Evolutionary conservation across 1,139 yeast genomes (phyloP), one percentile per base, ranked within the genome.

Genomic region (Pichia inconspicua): DNA sequence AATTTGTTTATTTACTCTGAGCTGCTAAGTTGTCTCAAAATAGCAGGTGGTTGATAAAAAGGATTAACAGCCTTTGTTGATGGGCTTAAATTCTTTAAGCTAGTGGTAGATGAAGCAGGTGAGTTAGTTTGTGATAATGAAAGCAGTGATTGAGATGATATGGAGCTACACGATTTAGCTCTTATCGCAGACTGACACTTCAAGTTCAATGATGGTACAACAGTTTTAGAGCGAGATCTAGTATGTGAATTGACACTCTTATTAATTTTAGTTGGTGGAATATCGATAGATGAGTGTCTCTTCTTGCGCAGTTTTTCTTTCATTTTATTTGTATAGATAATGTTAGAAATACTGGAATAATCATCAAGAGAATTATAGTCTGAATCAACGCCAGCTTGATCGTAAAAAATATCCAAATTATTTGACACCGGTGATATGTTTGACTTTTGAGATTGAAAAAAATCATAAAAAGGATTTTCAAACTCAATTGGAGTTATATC

Each of bases 21-120:
- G 19, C 44, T 43, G 17, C 41, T 45, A 14, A 57, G 43, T 36
- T 52, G 53, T 48, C 57, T 55, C 22, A 58, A 44, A 19, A 58
- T 52, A 10, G 50, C 61, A 10, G 62, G 60, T 19, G 62, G 62
- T 27, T 47, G 54, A 48, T 58, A 58, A 41, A 58, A 58, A 1
- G 62, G 62, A 39, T 58, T 58, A 0, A 50, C 55, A 14, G 61
- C 50, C 31, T 38, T 49, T 9, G 30, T 14, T n/a, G 11, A 39
- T 43, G 47, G 57, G 12, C 42, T 42, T 19, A 42, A 7, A 36
- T 32, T 41, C 10, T 5, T 14, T 11, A 14, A 30, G 34, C 27
- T 37, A 2, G 40, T 19, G 8, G 22, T 15, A 9, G 40, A 22
- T 22, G 40, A 22, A 37, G 40, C 40, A 19, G 40, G 27, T 12